These are phyloP conservation scores for Symmetrospora coprosmae DNA, from an alignment of 768 basidiomycete genomes.

Conservation along the genomic window DNA sequence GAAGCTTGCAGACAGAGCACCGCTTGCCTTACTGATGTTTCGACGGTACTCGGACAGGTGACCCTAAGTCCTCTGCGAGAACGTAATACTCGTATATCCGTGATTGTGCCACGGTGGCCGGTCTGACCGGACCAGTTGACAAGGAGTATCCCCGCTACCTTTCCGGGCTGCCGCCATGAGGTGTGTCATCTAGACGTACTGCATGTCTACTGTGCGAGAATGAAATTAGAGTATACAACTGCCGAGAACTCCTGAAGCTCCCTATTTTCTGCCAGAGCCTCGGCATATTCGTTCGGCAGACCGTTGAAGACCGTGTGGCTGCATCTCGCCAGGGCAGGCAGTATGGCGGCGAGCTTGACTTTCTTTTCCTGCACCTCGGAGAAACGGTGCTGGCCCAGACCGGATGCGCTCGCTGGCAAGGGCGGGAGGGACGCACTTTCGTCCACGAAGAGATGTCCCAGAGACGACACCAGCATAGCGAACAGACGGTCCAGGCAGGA, in stretches of 20 bases:
- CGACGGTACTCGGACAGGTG: too few species aligned
- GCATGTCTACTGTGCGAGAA: not conserved
- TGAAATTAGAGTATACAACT: constrained; percentile 45
- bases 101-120: too few species aligned
- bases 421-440: constrained; percentile 1
- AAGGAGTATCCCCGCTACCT: too few species aligned
- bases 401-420: constrained; percentile 35
- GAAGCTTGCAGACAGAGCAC: too few species aligned
- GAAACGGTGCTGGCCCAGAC: constrained; percentile 27
- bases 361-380: constrained; percentile 34
- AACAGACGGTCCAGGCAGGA: constrained; percentile 59
- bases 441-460: constrained; percentile 42
- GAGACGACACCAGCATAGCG: constrained; percentile 49
- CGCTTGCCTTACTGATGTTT: too few species aligned
- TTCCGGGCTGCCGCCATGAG: too few species aligned
- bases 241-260: constrained; percentile 59
- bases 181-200: too few species aligned
- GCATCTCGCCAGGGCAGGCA: constrained; percentile 71
- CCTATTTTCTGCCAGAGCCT: constrained; percentile 47
- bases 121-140: too few species aligned
- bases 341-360: constrained; percentile 59
- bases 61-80: too few species aligned
- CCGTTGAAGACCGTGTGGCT: constrained; percentile 51
- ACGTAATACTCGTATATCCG: too few species aligned
- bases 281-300: constrained; percentile 64